Evolutionary conservation across 441 rosid genomes (phyloP).

Genomic region (Biscutella laevigata): DNA sequence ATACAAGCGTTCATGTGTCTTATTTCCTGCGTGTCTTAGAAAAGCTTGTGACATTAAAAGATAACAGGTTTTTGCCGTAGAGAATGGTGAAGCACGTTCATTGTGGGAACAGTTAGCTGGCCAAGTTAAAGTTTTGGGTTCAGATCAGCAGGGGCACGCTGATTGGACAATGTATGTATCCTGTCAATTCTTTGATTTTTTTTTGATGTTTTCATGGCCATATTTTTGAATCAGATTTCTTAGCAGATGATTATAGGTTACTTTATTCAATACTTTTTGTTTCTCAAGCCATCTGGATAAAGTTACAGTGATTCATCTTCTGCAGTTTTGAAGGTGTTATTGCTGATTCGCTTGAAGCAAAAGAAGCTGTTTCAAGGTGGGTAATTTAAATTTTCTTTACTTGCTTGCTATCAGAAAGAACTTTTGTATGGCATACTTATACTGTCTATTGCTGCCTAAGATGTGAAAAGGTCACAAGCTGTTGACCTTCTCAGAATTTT

Average conservation of each 20-base stretch:
- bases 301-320: slow-evolving; percentile 23
- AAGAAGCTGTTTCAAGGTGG: slow-evolving; percentile 73
- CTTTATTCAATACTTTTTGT: slow-evolving; percentile 12
- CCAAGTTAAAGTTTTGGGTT: slow-evolving; percentile 43
- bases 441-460: slow-evolving; percentile 8
- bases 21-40: slow-evolving; percentile 18
- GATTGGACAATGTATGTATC: slow-evolving; percentile 86
- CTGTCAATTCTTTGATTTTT: slow-evolving; percentile 10
- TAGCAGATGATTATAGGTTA: slow-evolving; percentile 14
- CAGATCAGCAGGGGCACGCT: slow-evolving; percentile 40
- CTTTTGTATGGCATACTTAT: slow-evolving; percentile 4
- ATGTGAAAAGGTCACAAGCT: slow-evolving; percentile 11
- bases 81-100: slow-evolving; percentile 49
- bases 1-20: slow-evolving; percentile 11
- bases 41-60: slow-evolving; percentile 33
- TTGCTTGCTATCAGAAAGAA: slow-evolving; percentile 13
- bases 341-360: slow-evolving; percentile 75
- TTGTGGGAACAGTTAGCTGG: slow-evolving; percentile 64
- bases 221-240: slow-evolving; percentile 4
- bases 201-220: slow-evolving; percentile 5
- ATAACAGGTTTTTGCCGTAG: slow-evolving; percentile 65
- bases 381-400: slow-evolving; percentile 15
- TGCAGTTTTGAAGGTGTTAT: slow-evolving; percentile 87
- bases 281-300: slow-evolving; percentile 7
- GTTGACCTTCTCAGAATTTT: slow-evolving; percentile 10